Evolutionary conservation across 768 basidiomycete species (phyloP), one percentile per base, ranked within the genome.

Genomic region (Rhodotorula taiwanensis): DNA sequence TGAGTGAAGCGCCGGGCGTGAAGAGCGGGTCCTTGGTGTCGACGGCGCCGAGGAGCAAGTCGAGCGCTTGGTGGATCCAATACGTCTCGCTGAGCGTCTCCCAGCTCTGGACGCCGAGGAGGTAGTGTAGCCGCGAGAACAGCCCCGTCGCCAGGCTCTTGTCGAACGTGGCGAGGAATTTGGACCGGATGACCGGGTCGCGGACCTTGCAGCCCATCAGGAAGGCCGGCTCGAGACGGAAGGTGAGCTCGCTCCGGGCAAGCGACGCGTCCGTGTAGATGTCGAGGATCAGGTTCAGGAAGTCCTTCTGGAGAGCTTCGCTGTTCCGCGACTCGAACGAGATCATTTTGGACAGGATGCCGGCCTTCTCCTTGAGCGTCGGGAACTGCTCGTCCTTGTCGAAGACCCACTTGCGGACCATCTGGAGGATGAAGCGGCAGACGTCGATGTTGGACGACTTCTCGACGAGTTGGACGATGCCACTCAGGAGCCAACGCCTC

Each of bases 311-410:
- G 6, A 98, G 80, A 6, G 78, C 69, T n/a, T 92, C 88, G 42
- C 84, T 85, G 36, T 87, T 84, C 28, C 80, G 79, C 52, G 73
- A 72, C 76, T 97, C 92, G 70, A 74, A 75, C 34, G 66, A 66
- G 10, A 82, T 81, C 91, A 99, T 93, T 74, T 88, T 89, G 72
- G 87, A 84, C 64, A 99, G 76, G 36, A 98, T 77, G 33, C 81
- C 86, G 4, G 93, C 86, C 76, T 97, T 98, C 78, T 99, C 95
- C 76, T 95, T 97, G 82, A 88, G 86, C 0, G 88, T 88, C 11
- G 93, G 93, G 74, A 87, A 88, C 33, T 74, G 71, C 3, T 85
- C 80, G 60, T 95, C 90, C 55, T 86, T 86, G 47, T 85, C 83
- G 69, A 94, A 78, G n/a, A 89, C 86, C 93, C 94, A 98, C 30